These are phyloP conservation scores for Colletotrichum sp. DNA, from an alignment of 2,329 filamentous ascomycete species.

Conservation along the genomic window DNA sequence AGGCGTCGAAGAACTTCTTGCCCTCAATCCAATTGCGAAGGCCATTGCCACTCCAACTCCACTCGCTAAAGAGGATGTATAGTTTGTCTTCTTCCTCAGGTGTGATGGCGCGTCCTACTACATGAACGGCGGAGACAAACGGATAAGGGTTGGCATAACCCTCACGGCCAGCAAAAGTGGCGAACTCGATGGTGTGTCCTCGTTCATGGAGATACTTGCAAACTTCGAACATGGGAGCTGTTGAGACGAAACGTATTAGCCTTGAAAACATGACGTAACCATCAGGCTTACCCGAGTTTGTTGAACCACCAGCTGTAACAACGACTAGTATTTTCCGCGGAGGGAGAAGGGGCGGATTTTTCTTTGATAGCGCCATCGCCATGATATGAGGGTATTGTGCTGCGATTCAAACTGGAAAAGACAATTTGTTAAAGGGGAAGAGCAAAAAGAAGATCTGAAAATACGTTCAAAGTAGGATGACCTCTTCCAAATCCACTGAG, in stretches of 20 bases:
- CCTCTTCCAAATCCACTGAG: background rate
- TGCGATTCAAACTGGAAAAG: background rate
- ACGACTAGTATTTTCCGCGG: background rate
- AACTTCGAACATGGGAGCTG: slow-evolving; percentile 26
- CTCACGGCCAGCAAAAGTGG: background rate
- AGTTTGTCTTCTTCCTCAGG: background rate
- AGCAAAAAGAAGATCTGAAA: background rate
- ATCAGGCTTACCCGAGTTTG: background rate
- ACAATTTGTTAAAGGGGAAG: background rate
- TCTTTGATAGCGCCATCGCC: background rate
- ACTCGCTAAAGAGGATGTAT: background rate
- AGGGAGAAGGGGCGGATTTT: background rate
- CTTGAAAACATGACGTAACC: background rate
- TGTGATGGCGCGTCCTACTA: background rate
- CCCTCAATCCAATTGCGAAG: background rate
- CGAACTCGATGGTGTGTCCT: background rate
- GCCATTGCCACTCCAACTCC: slow-evolving; percentile 34
- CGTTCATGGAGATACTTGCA: background rate
- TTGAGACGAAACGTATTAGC: slow-evolving; percentile 26
- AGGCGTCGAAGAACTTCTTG: slow-evolving; percentile 36
- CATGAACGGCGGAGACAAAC: background rate
- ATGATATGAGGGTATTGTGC: background rate
- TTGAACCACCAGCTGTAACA: background rate
- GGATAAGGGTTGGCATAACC: background rate
- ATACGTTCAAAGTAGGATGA: background rate